Base-by-base conservation (phyloP, 1,139 yeast species). In the Sugiyamaella neomexicana region DNA sequence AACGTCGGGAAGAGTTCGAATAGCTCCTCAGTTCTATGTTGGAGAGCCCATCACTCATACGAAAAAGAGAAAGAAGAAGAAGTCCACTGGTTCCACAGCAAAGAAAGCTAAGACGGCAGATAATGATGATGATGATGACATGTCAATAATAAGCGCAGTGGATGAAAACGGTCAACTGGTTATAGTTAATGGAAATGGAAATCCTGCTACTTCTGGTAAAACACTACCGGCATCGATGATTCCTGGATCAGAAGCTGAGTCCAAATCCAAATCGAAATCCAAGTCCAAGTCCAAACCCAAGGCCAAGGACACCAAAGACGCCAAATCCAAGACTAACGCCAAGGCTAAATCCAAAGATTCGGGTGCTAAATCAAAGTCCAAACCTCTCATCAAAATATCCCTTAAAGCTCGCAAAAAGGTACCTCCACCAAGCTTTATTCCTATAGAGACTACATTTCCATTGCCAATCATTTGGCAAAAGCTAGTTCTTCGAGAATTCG, bases 401-500 rank as follows among this genome's bases (percentile, higher is more conserved):
- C 46, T 53, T 36, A 55, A 57, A 43, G 45, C 50, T 17, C 47
- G 50, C 23, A 53, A 58, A 48, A 47, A 52, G 34, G 62, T 59
- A 1, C 61, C 59, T 1, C 67, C 68, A 8, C 70, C 70, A 3
- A 50, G 49, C 20, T 63, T 67, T 46, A 50, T 50, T 8, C 59
- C 60, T 10, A 52, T 67, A 15, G 59, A 59, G 16, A 50, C 44
- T 12, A 53, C 52, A n/a, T 59, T 53, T 50, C 65, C 70, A 20
- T 55, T 59, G 8, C 61, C 60, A 25, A 55, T 67, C 13, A 45
- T 66, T 5, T 66, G 69, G 69, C 56, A 54, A 10, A 58, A 62
- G 42, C 58, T 66, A 7, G 57, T 62, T 13, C 50, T 66, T 15
- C 62, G 70, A 2, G 70, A 67, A 52, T 65, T 66, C 54, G 55